phyloP scores from a whole-genome alignment of 2,329 filamentous ascomycete genomes.

The Calonectria hawksworthii region DNA sequence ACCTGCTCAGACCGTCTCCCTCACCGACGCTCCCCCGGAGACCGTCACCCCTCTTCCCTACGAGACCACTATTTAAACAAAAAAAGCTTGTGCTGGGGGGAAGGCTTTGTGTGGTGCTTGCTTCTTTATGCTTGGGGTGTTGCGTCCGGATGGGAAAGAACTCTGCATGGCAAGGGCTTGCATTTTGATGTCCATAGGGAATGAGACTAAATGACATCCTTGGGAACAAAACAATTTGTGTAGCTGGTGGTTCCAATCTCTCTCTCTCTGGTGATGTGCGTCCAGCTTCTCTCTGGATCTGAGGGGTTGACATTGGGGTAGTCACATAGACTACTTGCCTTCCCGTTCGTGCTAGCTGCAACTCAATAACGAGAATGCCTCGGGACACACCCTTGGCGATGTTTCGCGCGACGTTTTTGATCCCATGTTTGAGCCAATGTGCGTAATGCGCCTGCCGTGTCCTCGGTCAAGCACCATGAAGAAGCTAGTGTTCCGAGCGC shows the following conservation, averaged over 20 bases:
- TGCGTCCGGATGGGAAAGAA: conserved; percentile 60
- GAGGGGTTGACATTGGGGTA: conserved; percentile 13
- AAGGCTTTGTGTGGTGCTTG: conserved; percentile 51
- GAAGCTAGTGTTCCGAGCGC: background rate
- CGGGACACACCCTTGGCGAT: background rate
- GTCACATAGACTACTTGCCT: conserved; percentile 22
- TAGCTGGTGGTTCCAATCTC: conserved; percentile 41
- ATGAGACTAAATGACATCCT: conserved; percentile 55
- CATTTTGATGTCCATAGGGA: conserved; percentile 58
- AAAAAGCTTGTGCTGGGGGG: conserved; percentile 47
- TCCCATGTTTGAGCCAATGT: background rate
- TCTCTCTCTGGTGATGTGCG: conserved; percentile 39
- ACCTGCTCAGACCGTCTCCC: conserved; percentile 82
- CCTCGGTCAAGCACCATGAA: background rate
- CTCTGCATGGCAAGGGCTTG: conserved; percentile 60
- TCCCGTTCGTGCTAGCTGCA: conserved; percentile 12
- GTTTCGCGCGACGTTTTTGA: background rate
- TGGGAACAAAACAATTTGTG: conserved; percentile 42
- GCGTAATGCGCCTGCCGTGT: background rate
- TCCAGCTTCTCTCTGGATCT: conserved; percentile 18
- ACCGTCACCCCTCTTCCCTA: conserved; percentile 93
- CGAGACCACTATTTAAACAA: conserved; percentile 99
- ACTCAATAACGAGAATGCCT: conserved; percentile 22
- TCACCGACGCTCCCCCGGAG: conserved; percentile 88
- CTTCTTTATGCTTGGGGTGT: conserved; percentile 59